Evolutionary conservation across 169 alveolate species (phyloP).

Genomic region (Plasmodium vivax): DNA sequence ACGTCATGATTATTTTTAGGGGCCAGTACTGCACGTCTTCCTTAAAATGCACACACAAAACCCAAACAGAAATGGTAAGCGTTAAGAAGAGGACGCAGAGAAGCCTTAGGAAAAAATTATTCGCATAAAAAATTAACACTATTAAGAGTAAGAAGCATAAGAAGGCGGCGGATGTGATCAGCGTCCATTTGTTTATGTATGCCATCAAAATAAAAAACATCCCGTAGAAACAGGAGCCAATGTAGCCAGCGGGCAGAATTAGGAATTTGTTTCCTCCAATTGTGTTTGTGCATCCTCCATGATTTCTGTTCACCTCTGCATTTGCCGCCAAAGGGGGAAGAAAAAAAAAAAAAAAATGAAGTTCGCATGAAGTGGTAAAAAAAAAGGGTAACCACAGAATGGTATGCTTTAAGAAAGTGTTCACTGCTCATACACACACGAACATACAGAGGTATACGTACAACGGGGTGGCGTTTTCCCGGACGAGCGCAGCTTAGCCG

Average conservation of each 20-base stretch:
- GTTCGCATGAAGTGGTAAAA: neutral
- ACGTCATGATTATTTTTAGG: conserved; percentile 76
- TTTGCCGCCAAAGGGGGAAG: neutral
- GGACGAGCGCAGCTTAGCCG: neutral
- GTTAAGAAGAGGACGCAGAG: conserved; percentile 76
- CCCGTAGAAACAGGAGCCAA: conserved; percentile 84
- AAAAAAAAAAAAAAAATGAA: neutral
- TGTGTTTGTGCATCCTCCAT: conserved; percentile 83
- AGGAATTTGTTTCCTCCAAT: conserved; percentile 77
- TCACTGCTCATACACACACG: neutral
- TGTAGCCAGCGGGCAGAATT: conserved; percentile 83
- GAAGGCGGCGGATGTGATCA: conserved; percentile 75
- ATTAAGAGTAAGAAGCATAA: conserved; percentile 78
- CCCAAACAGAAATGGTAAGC: conserved; percentile 74
- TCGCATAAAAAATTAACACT: conserved; percentile 77
- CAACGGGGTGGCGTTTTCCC: neutral
- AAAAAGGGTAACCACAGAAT: neutral
- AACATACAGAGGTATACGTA: neutral
- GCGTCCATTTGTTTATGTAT: conserved; percentile 77
- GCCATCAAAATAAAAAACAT: conserved; percentile 79
- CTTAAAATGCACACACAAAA: conserved; percentile 59
- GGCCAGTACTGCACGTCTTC: conserved; percentile 79
- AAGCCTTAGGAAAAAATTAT: conserved; percentile 75
- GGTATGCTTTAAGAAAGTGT: neutral
- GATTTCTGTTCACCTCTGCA: conserved; percentile 81